Evolutionary conservation across 2,329 filamentous ascomycete genomes (phyloP).

Genomic region (Hypoxylon sp.): DNA sequence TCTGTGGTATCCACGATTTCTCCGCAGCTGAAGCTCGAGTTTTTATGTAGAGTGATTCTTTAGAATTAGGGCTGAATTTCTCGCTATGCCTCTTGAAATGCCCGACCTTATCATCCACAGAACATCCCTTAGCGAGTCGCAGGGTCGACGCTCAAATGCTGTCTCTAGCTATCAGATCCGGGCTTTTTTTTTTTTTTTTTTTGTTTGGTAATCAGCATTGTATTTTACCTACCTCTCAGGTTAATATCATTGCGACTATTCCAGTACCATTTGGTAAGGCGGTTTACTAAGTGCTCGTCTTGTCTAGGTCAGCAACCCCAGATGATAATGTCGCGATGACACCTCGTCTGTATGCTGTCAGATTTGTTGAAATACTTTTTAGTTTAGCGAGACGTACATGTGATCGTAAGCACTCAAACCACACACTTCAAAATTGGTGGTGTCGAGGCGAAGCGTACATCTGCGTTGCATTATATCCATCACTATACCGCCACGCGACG

Average conservation of each 20-base stretch:
- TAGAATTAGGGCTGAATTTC: neutral
- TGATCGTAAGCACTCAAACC: constrained; percentile 23
- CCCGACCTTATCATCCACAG: too few relatives aligned
- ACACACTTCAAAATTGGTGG: constrained; percentile 1
- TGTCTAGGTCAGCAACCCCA: too few relatives aligned
- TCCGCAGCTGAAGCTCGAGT: constrained; percentile 4
- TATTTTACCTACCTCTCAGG: too few relatives aligned
- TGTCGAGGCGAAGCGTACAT: constrained; percentile 1
- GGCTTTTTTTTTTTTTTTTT: too few relatives aligned
- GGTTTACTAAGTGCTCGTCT: too few relatives aligned
- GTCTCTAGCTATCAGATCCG: too few relatives aligned
- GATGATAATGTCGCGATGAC: neutral
- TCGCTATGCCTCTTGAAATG: too few relatives aligned
- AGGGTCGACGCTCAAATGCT: too few relatives aligned
- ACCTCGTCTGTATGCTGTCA: constrained; percentile 1
- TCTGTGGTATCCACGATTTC: constrained; percentile 8
- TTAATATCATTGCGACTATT: too few relatives aligned
- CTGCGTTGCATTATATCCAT: constrained; percentile 3
- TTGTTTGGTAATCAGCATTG: too few relatives aligned
- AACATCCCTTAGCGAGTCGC: neutral
- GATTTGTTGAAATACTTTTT: neutral
- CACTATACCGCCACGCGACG: constrained; percentile 1
- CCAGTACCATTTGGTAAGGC: too few relatives aligned
- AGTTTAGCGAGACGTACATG: neutral
- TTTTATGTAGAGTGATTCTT: neutral